Evolutionary conservation across 2,329 filamentous ascomycete species (phyloP).

Genomic region (Colletotrichum spaethianum): DNA sequence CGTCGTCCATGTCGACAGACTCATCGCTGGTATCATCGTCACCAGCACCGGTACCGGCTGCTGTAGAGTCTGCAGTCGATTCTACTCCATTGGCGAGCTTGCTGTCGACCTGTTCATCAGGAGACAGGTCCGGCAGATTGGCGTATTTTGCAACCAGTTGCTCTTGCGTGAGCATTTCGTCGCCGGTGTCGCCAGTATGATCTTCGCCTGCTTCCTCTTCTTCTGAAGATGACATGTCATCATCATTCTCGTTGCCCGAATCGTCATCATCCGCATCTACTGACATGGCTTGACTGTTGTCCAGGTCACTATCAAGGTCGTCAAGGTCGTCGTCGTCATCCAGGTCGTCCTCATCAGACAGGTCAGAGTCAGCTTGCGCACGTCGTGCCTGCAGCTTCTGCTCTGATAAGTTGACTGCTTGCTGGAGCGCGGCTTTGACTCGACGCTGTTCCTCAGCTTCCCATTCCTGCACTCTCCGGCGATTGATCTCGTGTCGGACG

Average conservation of each 20-base stretch:
- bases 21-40: constrained; percentile 72
- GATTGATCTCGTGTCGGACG: constrained; percentile 73
- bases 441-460: constrained; percentile 75
- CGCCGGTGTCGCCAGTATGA: constrained; percentile 59
- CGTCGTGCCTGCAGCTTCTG: constrained; percentile 76
- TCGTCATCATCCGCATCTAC: constrained; percentile 57
- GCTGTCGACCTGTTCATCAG: constrained; percentile 44
- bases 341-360: constrained; percentile 60
- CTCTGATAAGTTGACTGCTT: constrained; percentile 80
- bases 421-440: constrained; percentile 78
- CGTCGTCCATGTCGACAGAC: constrained; percentile 78
- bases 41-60: constrained; percentile 44
- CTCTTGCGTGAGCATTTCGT: constrained; percentile 78
- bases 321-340: constrained; percentile 59
- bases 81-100: constrained; percentile 39
- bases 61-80: constrained; percentile 7
- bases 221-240: constrained; percentile 73
- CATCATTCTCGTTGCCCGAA: constrained; percentile 55
- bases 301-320: constrained; percentile 52
- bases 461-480: constrained; percentile 72
- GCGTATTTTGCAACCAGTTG: constrained; percentile 79
- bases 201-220: constrained; percentile 72
- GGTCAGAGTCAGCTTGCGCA: constrained; percentile 67
- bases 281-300: constrained; percentile 58
- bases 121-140: constrained; percentile 67